Evolutionary conservation across 164 flowering plant species (phyloP).

Genomic region (Litsea cubeba): DNA sequence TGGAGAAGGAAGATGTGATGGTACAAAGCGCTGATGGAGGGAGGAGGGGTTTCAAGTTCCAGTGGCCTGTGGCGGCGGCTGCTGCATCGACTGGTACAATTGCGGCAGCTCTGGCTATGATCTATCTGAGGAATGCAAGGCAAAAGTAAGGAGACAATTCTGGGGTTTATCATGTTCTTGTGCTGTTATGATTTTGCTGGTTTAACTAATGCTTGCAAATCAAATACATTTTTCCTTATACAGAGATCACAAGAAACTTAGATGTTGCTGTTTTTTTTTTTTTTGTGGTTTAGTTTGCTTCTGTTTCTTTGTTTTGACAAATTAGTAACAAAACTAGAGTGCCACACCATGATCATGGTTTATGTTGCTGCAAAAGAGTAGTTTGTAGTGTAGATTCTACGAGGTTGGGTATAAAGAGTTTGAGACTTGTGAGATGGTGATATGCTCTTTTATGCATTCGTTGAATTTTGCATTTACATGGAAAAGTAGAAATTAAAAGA

Average conservation of each 20-base stretch:
- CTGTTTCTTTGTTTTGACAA: not conserved
- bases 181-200: slow-evolving; percentile 1
- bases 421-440: no score
- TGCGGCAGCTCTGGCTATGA: slow-evolving; percentile 24
- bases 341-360: not conserved
- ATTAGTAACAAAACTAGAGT: not conserved
- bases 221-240: not conserved
- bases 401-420: not conserved
- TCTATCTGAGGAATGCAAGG: slow-evolving; percentile 16
- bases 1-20: not conserved
- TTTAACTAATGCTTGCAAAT: not conserved
- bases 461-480: no score
- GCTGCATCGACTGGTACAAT: slow-evolving; percentile 35
- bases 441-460: not conserved
- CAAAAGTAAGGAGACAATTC: slow-evolving; percentile 11
- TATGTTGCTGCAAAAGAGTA: not conserved
- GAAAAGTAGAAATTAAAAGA: no score
- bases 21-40: slow-evolving; percentile 9
- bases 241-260: not conserved
- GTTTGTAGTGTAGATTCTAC: not conserved
- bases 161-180: not conserved
- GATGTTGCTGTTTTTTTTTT: not conserved
- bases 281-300: not conserved
- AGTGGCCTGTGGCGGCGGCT: slow-evolving; percentile 33
- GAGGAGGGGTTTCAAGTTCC: slow-evolving; percentile 18